A percentile compares a stretch with the other conserved stretches of the same genome.
These are phyloP conservation scores for Diutina siamensis DNA, from an alignment of 1,139 yeast species.

Conservation along the genomic window DNA sequence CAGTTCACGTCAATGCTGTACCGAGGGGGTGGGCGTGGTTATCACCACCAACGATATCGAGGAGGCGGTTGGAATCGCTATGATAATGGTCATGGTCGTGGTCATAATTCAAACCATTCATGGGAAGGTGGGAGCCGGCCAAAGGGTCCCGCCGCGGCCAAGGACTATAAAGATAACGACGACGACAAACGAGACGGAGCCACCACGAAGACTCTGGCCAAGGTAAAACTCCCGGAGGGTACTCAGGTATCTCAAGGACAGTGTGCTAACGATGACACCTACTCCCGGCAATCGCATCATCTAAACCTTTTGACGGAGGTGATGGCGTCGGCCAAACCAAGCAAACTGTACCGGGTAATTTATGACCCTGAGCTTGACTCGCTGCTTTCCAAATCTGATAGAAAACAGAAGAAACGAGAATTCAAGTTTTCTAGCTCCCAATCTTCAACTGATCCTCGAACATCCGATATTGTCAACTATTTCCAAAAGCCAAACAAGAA, in stretches of 20 bases:
- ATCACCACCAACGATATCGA: neutral
- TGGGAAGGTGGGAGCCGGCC: neutral
- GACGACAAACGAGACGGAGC: neutral
- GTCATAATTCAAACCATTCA: neutral
- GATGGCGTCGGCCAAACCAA: constrained; percentile 12
- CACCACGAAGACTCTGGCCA: neutral
- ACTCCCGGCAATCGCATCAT: constrained; percentile 23
- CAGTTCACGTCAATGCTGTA: neutral
- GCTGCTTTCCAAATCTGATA: constrained; percentile 17
- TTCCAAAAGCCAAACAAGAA: constrained; percentile 31
- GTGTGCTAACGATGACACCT: constrained; percentile 16
- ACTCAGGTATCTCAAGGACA: neutral
- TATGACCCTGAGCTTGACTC: constrained; percentile 48
- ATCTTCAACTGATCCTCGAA: constrained; percentile 24
- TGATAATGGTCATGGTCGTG: neutral
- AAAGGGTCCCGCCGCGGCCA: neutral
- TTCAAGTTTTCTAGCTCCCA: constrained; percentile 22
- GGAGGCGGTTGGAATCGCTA: neutral
- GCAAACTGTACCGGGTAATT: constrained; percentile 28
- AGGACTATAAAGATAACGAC: neutral
- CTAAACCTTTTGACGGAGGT: constrained; percentile 12
- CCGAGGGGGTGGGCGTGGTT: neutral
- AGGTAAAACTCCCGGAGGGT: neutral
- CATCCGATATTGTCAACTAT: constrained; percentile 18
- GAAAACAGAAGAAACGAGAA: constrained; percentile 26